Base-by-base conservation (phyloP, 305 asterid species). In the Solanum aculeatissimum region DNA sequence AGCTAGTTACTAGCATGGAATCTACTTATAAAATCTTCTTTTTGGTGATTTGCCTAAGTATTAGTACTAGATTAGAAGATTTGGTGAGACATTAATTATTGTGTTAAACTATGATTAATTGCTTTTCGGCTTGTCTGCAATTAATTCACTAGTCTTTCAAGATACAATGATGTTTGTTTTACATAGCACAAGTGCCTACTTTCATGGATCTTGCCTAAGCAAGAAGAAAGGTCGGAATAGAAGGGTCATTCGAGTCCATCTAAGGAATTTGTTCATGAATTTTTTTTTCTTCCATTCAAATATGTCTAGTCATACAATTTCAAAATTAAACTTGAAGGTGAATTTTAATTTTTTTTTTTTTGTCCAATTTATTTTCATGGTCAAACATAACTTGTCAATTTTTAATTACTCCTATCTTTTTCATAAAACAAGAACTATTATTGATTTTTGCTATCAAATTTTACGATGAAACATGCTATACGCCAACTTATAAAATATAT, bases 91-190 rank as follows among this genome's bases (percentile, higher is more conserved):
- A 70, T 66, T 40, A 53, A 63, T 71, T 57, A 58, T 77, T 65
- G 83, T 63, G 68, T 49, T 19, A 84, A 81, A 45, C 84, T 23
- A 84, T 81, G 51, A 87, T 82, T 55, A 74, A 43, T 55, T 54
- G 58, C 84, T 87, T 87, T 87, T 81, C 2, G n/a, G 82, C 81
- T 72, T 62, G 79, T 72, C 75, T 58, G 58, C n/a, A 65, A 74
- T 74, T 38, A 74, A 25, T 42, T 54, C 54, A 79, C 51, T 66
- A 23, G 47, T 8, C 4, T 6, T 32, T 14, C 6, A 60, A 32
- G 29, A 35, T 45, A 42, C 81, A 51, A 7, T 47, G 63, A 75
- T 83, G 82, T 75, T 63, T 23, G 18, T 38, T 16, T 4, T 83
- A 58, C 16, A 63, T 40, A 83, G 75, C 68, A 74, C 85, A 57